Evolutionary conservation across 306 rosid species (phyloP).

Genomic region (Quillaja saponaria): DNA sequence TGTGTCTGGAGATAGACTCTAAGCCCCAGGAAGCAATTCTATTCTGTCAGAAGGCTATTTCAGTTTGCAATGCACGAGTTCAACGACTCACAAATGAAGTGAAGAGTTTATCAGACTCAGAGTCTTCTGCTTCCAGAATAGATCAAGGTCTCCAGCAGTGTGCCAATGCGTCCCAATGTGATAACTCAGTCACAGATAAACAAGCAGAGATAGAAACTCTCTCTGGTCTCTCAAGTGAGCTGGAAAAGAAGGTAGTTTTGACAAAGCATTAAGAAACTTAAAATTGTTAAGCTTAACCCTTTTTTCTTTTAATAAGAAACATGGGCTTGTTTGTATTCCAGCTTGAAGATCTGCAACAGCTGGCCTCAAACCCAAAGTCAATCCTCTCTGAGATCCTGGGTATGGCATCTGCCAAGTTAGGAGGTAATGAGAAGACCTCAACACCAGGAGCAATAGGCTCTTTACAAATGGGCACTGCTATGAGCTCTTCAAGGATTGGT

Average conservation of each 20-base stretch:
- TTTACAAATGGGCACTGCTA: constrained; percentile 61
- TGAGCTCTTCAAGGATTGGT: constrained; percentile 58
- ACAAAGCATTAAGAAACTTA: background rate
- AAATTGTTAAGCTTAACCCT: background rate
- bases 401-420: constrained; percentile 58
- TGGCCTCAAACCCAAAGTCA: constrained; percentile 68
- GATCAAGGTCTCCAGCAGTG: constrained; percentile 38
- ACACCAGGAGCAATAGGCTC: constrained; percentile 51
- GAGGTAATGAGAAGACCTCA: constrained; percentile 38
- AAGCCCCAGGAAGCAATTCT: constrained; percentile 79
- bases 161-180: constrained; percentile 36
- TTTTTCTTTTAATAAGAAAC: constrained; percentile 20
- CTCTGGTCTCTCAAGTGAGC: constrained; percentile 70
- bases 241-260: constrained; percentile 78
- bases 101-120: constrained; percentile 47
- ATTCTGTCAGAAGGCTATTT: constrained; percentile 74
- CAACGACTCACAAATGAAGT: constrained; percentile 64
- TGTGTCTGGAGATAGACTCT: constrained; percentile 81
- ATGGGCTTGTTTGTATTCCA: constrained; percentile 41
- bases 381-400: constrained; percentile 76
- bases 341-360: constrained; percentile 96
- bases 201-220: constrained; percentile 84
- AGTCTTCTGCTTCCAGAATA: constrained; percentile 44
- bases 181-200: constrained; percentile 48
- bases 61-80: constrained; percentile 73